Base-by-base conservation (phyloP, 371 early-diverging fungal genomes). In the Aphelidium insulamus region DNA sequence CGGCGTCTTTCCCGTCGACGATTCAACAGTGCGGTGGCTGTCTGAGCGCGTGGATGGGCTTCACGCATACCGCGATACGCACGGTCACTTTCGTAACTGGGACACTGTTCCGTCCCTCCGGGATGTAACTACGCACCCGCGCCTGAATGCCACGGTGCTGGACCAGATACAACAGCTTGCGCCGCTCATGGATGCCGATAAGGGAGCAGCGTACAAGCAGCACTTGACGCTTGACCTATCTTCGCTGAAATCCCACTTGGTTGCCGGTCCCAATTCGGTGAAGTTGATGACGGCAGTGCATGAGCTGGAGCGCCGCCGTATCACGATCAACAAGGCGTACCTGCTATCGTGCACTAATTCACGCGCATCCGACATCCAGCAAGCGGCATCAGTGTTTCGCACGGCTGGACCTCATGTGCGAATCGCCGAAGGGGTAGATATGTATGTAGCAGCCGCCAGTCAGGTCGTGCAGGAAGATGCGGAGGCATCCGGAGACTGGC, bases 271-370 rank as follows among this genome's bases (percentile, higher is more conserved):
- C 10, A 85, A 92, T 51, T 72, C 81, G 0, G 90, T 92, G 49
- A 92, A 86, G 55, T 59, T 71, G 5, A 77, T 83, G 10, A 71
- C 69, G 17, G 60, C 87, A n/a, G 59, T 85, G 19, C 44, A 56
- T 21, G 68, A 59, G n/a, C 55, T 92, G 17, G 72, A 77, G 42
- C 33, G 40, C 11, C 48, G 72, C 38, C 54, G 67, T 30, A 68
- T 87, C 41, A 45, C 55, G 24, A 78, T 92, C 46, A 59, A 87
- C 49, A 92, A 92, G 59, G 94, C 90, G 1, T 92, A 92, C 45
- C 56, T 92, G n/a, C 72, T 92, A 2, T 81, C 83, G 2, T 92
- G 94, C 43, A 74, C 73, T 40, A 92, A 92, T 49, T 79, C 90
- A 2, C 76, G 94, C 26, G 72, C 66, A 4, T 54, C 66, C 28